Base-by-base conservation (phyloP, 306 rosid genomes). In the Pueraria montana region DNA sequence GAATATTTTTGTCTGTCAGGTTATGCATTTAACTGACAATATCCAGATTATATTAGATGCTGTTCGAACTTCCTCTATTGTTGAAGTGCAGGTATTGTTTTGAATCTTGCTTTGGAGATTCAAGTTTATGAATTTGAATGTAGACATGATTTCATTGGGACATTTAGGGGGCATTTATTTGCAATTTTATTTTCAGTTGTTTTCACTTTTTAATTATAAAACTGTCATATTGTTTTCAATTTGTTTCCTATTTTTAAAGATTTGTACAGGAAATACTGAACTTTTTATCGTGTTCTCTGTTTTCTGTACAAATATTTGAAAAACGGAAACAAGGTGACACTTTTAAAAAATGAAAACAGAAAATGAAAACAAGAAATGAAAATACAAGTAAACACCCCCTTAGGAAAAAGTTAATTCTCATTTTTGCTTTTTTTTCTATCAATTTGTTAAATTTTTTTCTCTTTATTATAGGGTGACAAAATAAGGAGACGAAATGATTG, bases 401-500 rank as follows among this genome's bases (percentile, higher is more conserved):
- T 42, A 48, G 45, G 11, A 46, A 43, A 71, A 63, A 52, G 76
- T 38, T 17, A 40, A 18, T 66, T 84, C 24, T 73, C n/a, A 17
- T 58, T 66, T 74, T 40, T 66, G 0, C 45, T 64, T 45, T 62
- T 20, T 43, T 64, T 34, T 62, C 45, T 70, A 14, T 76, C n/a
- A 14, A 56, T 17, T 12, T 46, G 18, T 71, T 12, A 30, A 83
- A 79, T 20, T 74, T 26, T 69, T 68, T 17, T 63, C 43, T 48
- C 76, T 78, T 72, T 23, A 14, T 80, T 23, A 53, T 72, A 95
- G 99, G 98, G 93, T 72, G 91, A 93, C 87, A 93, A 86, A 80
- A 76, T 95, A 85, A 91, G 99, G 83, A 87, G 88, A 86, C 93
- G 90, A 46, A 70, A 79, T 77, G 93, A 91, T 65, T 95, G 97